Evolutionary conservation across 352 stramenopile species (phyloP).

Genomic region (Aphanomyces stellatus): DNA sequence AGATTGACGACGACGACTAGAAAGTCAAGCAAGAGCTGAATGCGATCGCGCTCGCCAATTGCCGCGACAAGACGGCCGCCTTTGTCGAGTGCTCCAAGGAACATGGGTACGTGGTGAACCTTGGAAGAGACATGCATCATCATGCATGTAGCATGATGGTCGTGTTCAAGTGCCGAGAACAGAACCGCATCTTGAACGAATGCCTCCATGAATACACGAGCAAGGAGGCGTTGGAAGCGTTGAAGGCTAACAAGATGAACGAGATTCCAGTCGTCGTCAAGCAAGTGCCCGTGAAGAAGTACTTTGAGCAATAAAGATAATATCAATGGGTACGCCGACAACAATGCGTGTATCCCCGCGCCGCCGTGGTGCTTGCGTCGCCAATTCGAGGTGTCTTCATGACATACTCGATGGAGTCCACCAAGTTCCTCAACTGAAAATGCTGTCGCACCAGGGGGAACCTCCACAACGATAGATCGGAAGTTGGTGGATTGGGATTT

Average conservation of each 20-base stretch:
- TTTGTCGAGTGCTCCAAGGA: slow-evolving; percentile 63
- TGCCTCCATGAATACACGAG: slow-evolving; percentile 76
- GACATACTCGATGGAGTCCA: background rate
- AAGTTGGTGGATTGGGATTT: background rate
- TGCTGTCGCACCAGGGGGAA: no score
- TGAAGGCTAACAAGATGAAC: slow-evolving; percentile 1
- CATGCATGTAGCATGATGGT: slow-evolving; percentile 36
- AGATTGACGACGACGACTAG: slow-evolving; percentile 25
- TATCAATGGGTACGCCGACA: background rate
- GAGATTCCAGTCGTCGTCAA: slow-evolving; percentile 14
- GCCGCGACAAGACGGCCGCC: slow-evolving; percentile 37
- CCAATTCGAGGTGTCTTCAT: background rate
- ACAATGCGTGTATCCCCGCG: background rate
- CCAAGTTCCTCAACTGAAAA: background rate
- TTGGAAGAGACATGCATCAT: background rate
- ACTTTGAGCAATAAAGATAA: slow-evolving; percentile 14
- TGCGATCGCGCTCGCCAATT: slow-evolving; percentile 76
- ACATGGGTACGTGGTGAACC: slow-evolving; percentile 25
- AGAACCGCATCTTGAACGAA: slow-evolving; percentile 72
- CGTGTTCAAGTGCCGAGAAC: slow-evolving; percentile 56
- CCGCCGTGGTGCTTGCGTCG: background rate
- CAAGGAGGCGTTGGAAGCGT: slow-evolving; percentile 49
- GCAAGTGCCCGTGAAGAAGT: background rate
- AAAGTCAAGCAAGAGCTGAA: slow-evolving; percentile 76
- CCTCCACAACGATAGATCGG: no score